Base-by-base conservation (phyloP, 2,329 filamentous ascomycete genomes). In the Escovopsis weberi region DNA sequence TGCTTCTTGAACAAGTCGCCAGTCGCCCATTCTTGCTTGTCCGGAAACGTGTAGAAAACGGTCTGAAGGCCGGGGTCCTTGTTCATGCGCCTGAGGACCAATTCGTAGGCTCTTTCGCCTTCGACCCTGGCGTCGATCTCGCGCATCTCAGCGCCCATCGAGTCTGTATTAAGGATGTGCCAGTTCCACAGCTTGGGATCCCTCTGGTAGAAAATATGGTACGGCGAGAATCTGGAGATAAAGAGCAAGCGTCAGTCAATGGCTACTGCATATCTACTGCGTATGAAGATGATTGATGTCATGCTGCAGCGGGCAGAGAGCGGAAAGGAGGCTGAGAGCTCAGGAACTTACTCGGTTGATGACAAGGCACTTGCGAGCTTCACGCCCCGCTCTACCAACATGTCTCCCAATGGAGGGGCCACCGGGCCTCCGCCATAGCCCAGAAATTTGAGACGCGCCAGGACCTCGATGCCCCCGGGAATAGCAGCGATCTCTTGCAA, bases 401-500 rank as follows among this genome's bases (percentile, higher is more conserved):
- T 52, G 40, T 68, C 53, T 2, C 67, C 66, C 1, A 60, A 53
- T 1, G 62, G 57, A 12, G 48, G 52, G 1, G 59, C 51, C 2
- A 69, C 50, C 44, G 60, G 64, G 0, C 65, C 66, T 34, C 64
- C 65, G 7, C 59, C 62, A 43, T 62, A 64, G 6, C 36, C 45
- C 1, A 65, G 57, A 2, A 50, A 45, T 1, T 59, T 51, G 3
- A 68, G 40, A 26, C 56, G 59, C 6, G 45, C 45, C 8, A 71
- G 49, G 0, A 50, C 36, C 2, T 51, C 47, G 6, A 62, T 47
- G 2, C 57, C 50, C 2, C 59, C 50, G 0, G 59, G 50, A 2
- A 46, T 53, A 28, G 60, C 52, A 39, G 59, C 61, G 51, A 71
- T 55, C 2, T 69, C 66, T 38, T 68, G 66, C 1, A 71, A 42